Evolutionary conservation across 306 rosid species (phyloP).

Genomic region (Begonia peltatifolia): DNA sequence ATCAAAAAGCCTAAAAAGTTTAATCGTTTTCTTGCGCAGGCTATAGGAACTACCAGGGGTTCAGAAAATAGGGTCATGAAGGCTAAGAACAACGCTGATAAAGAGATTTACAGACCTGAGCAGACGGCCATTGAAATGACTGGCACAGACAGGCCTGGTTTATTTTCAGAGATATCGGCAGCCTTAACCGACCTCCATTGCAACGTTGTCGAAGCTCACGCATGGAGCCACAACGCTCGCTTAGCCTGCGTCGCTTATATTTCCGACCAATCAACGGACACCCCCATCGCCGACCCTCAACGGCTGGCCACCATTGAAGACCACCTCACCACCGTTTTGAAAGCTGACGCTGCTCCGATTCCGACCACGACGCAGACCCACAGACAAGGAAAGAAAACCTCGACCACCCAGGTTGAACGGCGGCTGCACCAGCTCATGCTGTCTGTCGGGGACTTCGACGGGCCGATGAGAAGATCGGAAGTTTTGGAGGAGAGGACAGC

Average conservation of each 20-base stretch:
- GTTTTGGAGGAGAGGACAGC: conserved; percentile 22
- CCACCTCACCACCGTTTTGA: conserved; percentile 38
- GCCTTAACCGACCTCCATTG: conserved; percentile 50
- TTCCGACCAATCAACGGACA: conserved; percentile 39
- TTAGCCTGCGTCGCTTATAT: conserved; percentile 52
- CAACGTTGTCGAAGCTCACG: conserved; percentile 49
- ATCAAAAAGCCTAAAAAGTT: neutral
- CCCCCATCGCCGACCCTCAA: conserved; percentile 33
- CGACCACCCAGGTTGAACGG: conserved; percentile 37
- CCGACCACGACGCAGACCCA: conserved; percentile 6
- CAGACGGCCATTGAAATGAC: conserved; percentile 47
- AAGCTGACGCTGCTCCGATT: conserved; percentile 18
- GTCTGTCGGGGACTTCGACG: conserved; percentile 33
- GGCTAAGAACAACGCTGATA: conserved; percentile 16
- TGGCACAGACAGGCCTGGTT: conserved; percentile 45
- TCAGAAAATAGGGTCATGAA: conserved; percentile 13
- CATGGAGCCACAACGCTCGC: conserved; percentile 60
- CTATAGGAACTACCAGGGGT: conserved; percentile 24
- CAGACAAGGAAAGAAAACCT: conserved; percentile 28
- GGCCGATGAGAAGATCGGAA: conserved; percentile 4
- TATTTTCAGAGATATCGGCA: conserved; percentile 50
- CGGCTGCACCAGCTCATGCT: conserved; percentile 65
- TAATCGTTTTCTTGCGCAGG: neutral
- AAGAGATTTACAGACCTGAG: conserved; percentile 3
- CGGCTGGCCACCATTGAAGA: conserved; percentile 39